Base-by-base conservation (phyloP, 2,329 filamentous ascomycete genomes). In the Phaeophleospora eucalypticola region DNA sequence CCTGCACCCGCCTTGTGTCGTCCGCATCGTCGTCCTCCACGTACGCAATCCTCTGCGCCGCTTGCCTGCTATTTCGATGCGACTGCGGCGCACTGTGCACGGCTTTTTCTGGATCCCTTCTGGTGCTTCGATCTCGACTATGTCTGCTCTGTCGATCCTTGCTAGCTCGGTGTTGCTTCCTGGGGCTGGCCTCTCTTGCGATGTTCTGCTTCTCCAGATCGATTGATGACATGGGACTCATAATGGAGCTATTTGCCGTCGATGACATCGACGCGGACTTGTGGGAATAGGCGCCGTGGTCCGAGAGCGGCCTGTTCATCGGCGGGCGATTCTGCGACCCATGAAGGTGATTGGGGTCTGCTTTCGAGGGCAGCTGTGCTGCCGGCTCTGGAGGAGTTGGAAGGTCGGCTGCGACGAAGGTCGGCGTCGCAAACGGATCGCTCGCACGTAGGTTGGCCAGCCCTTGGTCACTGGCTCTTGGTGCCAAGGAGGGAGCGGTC, bases 1-100 rank as follows among this genome's bases (percentile, higher is more conserved):
- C 68, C 18, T 72, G 66, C 4, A 65, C 51, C 39, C 65, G 63
- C 39, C 68, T 65, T 21, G 63, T 62, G 27, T 66, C 67, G 24
- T 69, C 63, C 51, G 59, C 61, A 24, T 67, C 64, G 40, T 68
- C n/a, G 8, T 61, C 55, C 19, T 60, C 61, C n/a, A 52, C 48
- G 48, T 58, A 57, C 10, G 56, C 48, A 3, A 55, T 36, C 36
- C 51, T 49, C 9, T 39, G 36, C 18, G 51, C 45, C 12, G 53
- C 48, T 3, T 39, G 43, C 36, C 50, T 43, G 37, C 45, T 44
- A 41, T 40, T 40, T 12, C 46, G 39, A 34, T 24, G 47, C 27
- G 45, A 51, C 34, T 41, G 45, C 49, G 46, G 49, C n/a, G 51
- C 41, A 35, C 43, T 55, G 20, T 51, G 49, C 38, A 49, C 42